phyloP scores from a whole-genome alignment of 2,329 filamentous ascomycete genomes.

The Cordyceps farinosa region DNA sequence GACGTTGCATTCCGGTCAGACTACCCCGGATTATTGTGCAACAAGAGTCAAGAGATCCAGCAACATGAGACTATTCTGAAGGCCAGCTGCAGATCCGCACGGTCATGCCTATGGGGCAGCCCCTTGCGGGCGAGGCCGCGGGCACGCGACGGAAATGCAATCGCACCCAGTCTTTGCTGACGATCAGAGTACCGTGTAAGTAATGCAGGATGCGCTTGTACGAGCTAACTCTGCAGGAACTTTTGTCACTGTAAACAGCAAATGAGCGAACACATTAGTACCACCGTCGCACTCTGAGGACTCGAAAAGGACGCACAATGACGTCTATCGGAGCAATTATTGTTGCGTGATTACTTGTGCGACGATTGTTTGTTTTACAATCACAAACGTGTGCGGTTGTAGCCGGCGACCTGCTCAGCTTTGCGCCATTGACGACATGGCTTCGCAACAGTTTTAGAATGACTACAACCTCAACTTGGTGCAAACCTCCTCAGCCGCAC shows the following conservation, averaged over 20 bases:
- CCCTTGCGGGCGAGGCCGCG: neutral
- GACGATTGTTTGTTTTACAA: neutral
- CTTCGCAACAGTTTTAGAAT: neutral
- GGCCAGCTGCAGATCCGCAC: neutral
- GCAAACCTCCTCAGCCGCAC: slow-evolving; percentile 3
- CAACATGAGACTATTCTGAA: neutral
- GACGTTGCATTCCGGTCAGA: slow-evolving; percentile 7
- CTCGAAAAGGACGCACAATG: neutral
- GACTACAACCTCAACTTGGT: neutral
- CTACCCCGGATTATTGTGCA: neutral
- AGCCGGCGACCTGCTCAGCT: neutral
- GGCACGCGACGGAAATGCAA: neutral
- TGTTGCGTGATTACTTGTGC: neutral
- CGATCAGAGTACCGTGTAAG: neutral
- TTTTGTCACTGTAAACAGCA: neutral
- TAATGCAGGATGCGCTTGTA: slow-evolving; percentile 6
- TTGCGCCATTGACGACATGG: slow-evolving; percentile 9
- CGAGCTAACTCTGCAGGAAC: neutral
- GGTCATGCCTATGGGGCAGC: neutral
- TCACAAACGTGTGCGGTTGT: neutral
- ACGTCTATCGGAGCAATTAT: neutral
- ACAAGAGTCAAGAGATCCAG: neutral
- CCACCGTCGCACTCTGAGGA: neutral
- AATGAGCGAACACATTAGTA: neutral
- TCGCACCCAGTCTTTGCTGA: neutral